Percentiles rank a stretch among this genome's conserved stretches.
Conservation (phyloP, 192 early-diverging fungal species). For the Funneliformis geosporum region DNA sequence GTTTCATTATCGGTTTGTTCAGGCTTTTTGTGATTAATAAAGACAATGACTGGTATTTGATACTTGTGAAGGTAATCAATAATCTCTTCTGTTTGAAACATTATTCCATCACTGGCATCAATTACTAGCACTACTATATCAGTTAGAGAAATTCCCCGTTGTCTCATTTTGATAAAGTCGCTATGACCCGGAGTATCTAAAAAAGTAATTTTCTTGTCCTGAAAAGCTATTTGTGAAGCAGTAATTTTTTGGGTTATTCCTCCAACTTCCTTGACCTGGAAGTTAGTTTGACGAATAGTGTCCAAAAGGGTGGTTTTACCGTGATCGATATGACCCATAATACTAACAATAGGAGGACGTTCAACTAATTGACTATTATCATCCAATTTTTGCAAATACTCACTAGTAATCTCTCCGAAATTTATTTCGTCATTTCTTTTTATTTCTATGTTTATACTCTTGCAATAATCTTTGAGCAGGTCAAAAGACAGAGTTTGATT, state of each 20-base stretch:
- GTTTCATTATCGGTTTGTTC: not conserved
- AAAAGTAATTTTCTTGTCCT: not conserved
- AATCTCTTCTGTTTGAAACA: not conserved
- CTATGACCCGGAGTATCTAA: not conserved
- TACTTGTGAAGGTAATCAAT: not conserved
- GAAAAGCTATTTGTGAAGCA: not conserved
- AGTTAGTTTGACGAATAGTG: slow-evolving; percentile 17
- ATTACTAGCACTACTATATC: slow-evolving; percentile 2
- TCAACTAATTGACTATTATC: not conserved
- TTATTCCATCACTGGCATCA: not conserved
- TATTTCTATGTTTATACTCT: no score
- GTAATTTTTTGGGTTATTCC: slow-evolving; percentile 18
- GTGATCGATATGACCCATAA: slow-evolving; percentile 98
- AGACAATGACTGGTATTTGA: not conserved
- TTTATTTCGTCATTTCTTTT: no score
- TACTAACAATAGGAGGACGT: slow-evolving; percentile 93
- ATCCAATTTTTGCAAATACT: no score
- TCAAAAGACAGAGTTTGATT: no score
- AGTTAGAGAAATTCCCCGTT: not conserved
- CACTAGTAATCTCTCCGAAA: no score
- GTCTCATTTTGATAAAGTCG: slow-evolving; percentile 3
- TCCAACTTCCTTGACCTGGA: not conserved
- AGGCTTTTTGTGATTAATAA: not conserved
- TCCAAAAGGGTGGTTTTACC: slow-evolving; percentile 96
- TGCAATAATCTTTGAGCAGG: no score